Evolutionary conservation across 371 early-diverging fungal genomes (phyloP).

Genomic region (Apophysomyces elegans): DNA sequence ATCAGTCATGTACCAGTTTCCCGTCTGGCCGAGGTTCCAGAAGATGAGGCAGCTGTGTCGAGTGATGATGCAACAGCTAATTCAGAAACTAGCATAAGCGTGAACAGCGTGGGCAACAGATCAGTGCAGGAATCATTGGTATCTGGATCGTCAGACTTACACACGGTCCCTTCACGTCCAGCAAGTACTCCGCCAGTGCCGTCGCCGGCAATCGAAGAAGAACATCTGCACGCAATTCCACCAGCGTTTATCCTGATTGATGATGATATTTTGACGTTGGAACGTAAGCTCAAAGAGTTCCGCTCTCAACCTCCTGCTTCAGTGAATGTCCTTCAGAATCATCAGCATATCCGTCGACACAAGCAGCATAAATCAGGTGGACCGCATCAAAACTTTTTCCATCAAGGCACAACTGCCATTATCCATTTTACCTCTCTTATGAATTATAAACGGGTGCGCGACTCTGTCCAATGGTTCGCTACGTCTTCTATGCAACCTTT

Average conservation of each 20-base stretch:
- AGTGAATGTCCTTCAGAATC: conserved; percentile 16
- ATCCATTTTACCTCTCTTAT: conserved; percentile 64
- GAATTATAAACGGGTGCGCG: conserved; percentile 64
- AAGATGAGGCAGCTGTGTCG: conserved; percentile 3
- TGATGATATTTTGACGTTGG: conserved; percentile 58
- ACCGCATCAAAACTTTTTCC: conserved; percentile 21
- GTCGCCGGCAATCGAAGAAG: conserved; percentile 41
- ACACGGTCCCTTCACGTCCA: neutral
- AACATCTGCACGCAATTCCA: conserved; percentile 39
- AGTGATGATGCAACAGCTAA: neutral
- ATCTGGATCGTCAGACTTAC: conserved; percentile 5
- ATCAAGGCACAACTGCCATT: conserved; percentile 53
- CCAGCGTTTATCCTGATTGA: conserved; percentile 68
- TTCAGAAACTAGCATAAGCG: conserved; percentile 3
- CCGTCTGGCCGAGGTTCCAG: conserved; percentile 12
- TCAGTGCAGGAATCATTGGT: neutral
- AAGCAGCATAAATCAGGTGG: conserved; percentile 32
- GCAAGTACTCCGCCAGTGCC: conserved; percentile 21
- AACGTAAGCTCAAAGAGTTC: conserved; percentile 47
- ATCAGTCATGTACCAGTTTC: conserved; percentile 56
- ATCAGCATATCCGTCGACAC: conserved; percentile 30
- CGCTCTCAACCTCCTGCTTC: conserved; percentile 38
- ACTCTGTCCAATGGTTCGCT: conserved; percentile 48
- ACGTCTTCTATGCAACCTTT: conserved; percentile 16
- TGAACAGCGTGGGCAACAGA: conserved; percentile 10